Evolutionary conservation across 2,329 filamentous ascomycete species (phyloP).

Genomic region (Penicillium sp.): DNA sequence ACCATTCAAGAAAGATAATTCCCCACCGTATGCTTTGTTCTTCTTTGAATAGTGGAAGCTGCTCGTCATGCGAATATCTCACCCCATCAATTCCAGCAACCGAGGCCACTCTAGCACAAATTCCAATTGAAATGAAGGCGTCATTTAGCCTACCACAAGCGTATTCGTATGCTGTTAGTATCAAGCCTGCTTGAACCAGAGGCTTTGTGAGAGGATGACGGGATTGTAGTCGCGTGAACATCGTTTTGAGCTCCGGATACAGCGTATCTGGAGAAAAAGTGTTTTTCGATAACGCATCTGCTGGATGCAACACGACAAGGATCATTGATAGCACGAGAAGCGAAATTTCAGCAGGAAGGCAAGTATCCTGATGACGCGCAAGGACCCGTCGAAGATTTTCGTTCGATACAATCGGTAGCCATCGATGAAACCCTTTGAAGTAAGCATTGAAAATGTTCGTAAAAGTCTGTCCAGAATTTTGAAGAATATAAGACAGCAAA

Average conservation of each 20-base stretch:
- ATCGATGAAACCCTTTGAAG: conserved; percentile 2
- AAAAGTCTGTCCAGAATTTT: background rate
- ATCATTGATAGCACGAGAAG: conserved; percentile 2
- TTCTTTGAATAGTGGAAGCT: background rate
- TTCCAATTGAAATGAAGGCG: conserved; percentile 5
- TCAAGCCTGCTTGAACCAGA: background rate
- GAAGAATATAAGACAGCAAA: background rate
- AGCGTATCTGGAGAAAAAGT: background rate
- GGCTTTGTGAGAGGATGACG: background rate
- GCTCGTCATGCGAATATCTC: background rate
- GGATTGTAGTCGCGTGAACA: background rate
- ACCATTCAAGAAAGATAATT: conserved; percentile 8
- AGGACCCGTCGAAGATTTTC: background rate
- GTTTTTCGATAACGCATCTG: background rate
- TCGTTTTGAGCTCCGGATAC: background rate
- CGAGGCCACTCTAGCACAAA: background rate
- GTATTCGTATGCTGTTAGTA: conserved; percentile 6
- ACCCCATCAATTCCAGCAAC: background rate
- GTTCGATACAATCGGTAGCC: conserved; percentile 4
- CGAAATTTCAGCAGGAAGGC: background rate
- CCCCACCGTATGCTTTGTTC: conserved; percentile 5
- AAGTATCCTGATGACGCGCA: background rate
- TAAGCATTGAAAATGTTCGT: background rate
- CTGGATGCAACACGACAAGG: conserved; percentile 1
- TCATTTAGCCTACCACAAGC: conserved; percentile 1